These are phyloP conservation scores for Graphiopsis chlorocephala DNA, from an alignment of 2,329 filamentous ascomycete genomes.

Conservation along the genomic window DNA sequence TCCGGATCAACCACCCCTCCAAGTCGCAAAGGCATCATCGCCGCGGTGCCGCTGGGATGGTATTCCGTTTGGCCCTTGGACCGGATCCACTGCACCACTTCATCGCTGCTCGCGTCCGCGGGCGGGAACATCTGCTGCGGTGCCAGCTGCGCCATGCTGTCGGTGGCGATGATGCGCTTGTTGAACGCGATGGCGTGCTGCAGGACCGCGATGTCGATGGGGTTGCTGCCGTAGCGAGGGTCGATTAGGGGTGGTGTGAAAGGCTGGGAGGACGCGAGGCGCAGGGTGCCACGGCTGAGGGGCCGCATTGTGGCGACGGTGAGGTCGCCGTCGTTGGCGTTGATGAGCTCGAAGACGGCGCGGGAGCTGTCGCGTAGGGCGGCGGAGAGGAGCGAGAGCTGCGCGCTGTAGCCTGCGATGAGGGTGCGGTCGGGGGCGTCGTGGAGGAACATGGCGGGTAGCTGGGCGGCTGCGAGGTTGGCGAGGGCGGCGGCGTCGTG, in stretches of 20 bases:
- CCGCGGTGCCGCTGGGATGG: constrained; percentile 51
- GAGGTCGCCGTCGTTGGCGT: constrained; percentile 32
- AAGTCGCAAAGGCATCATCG: constrained; percentile 48
- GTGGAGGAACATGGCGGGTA: constrained; percentile 23
- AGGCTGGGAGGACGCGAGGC: constrained; percentile 39
- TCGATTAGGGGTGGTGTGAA: constrained; percentile 42
- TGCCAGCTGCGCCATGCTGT: constrained; percentile 23
- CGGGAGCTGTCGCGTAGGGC: constrained; percentile 25
- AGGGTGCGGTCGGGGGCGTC: constrained; percentile 20
- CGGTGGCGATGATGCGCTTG: constrained; percentile 26
- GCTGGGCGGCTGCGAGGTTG: constrained; percentile 22
- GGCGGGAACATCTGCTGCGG: constrained; percentile 26
- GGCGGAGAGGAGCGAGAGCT: constrained; percentile 24
- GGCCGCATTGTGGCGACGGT: constrained; percentile 39
- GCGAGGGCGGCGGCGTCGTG: constrained; percentile 19
- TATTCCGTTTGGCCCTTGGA: constrained; percentile 43
- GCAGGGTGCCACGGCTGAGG: constrained; percentile 46
- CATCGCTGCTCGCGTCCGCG: constrained; percentile 29
- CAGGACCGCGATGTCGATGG: constrained; percentile 37
- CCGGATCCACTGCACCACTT: constrained; percentile 29
- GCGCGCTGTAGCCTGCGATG: constrained; percentile 27
- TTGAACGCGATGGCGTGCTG: constrained; percentile 31
- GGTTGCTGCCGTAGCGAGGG: constrained; percentile 45
- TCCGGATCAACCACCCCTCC: constrained; percentile 51
- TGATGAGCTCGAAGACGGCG: constrained; percentile 32